Evolutionary conservation across 768 basidiomycete genomes (phyloP).

Genomic region (Megacollybia marginata): DNA sequence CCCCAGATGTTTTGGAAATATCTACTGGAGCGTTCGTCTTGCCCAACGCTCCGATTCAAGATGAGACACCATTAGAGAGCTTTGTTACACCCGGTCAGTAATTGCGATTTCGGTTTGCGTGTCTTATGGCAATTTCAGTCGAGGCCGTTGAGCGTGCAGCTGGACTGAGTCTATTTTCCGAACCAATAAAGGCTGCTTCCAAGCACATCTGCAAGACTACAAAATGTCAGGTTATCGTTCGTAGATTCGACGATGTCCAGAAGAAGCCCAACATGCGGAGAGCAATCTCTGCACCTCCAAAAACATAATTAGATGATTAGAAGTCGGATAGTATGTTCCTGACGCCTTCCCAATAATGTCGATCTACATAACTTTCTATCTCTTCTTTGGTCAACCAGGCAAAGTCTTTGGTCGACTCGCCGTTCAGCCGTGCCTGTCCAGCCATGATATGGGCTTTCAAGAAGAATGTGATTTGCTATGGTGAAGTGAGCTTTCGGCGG

Average conservation of each 20-base stretch:
- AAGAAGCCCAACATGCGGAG: slow-evolving; percentile 53
- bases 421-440: slow-evolving; percentile 65
- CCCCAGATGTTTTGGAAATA: slow-evolving; percentile 65
- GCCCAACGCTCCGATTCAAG: slow-evolving; percentile 89
- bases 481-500: not conserved
- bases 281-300: slow-evolving; percentile 44
- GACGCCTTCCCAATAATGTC: slow-evolving; percentile 67
- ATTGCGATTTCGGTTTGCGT: not conserved
- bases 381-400: slow-evolving; percentile 96
- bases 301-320: slow-evolving; percentile 27
- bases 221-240: slow-evolving; percentile 82
- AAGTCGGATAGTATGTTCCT: slow-evolving; percentile 78
- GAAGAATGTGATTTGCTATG: slow-evolving; percentile 75
- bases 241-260: slow-evolving; percentile 86
- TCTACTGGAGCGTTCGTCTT: slow-evolving; percentile 92
- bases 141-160: slow-evolving; percentile 89
- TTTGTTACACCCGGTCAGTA: slow-evolving; percentile 77
- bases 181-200: slow-evolving; percentile 61
- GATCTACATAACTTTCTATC: slow-evolving; percentile 61
- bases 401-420: slow-evolving; percentile 58
- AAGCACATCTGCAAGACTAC: slow-evolving; percentile 86
- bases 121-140: slow-evolving; percentile 38
- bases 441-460: slow-evolving; percentile 91
- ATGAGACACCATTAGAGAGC: slow-evolving; percentile 68
- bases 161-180: slow-evolving; percentile 82